A percentile compares a stretch with the other conserved stretches of the same genome.
These are phyloP conservation scores for Sugiyamaella japonica DNA, from an alignment of 1,139 yeast genomes.

Conservation along the genomic window DNA sequence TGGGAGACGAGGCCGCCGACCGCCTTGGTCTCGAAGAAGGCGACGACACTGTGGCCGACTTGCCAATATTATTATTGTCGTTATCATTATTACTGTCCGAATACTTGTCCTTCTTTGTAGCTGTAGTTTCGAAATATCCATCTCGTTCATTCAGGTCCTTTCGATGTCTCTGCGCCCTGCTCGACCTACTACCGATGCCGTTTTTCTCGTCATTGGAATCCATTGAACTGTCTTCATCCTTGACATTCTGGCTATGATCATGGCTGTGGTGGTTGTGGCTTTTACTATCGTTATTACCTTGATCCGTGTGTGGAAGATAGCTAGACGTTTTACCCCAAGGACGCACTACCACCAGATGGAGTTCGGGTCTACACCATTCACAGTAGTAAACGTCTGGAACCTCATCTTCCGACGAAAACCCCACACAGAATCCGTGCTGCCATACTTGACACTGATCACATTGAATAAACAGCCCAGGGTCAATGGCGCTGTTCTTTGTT, in stretches of 20 bases:
- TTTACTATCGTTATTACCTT: slow-evolving; percentile 15
- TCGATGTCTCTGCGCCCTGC: slow-evolving; percentile 14
- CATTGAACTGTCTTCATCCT: not conserved
- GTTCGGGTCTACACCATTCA: slow-evolving; percentile 82
- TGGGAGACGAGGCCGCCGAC: slow-evolving; percentile 2
- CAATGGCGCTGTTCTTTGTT: slow-evolving; percentile 59
- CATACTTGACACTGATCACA: slow-evolving; percentile 93
- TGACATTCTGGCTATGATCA: slow-evolving; percentile 10
- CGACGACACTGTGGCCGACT: not conserved
- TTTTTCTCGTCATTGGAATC: slow-evolving; percentile 5
- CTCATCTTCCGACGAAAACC: slow-evolving; percentile 65
- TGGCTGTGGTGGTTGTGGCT: slow-evolving; percentile 10
- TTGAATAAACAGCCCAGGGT: slow-evolving; percentile 77
- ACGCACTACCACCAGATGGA: slow-evolving; percentile 59
- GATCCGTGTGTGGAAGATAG: slow-evolving; percentile 44
- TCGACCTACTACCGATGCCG: slow-evolving; percentile 6
- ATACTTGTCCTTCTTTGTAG: slow-evolving; percentile 5
- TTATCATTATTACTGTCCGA: not conserved
- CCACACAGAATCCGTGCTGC: slow-evolving; percentile 98
- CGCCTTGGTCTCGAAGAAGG: slow-evolving; percentile 10
- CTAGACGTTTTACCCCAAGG: slow-evolving; percentile 48
- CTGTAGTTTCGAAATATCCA: slow-evolving; percentile 2
- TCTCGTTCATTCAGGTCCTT: slow-evolving; percentile 15
- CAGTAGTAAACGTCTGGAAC: slow-evolving; percentile 95
- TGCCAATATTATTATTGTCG: not conserved